Base-by-base conservation (phyloP, 2,329 filamentous ascomycete species). In the Fusarium decemcellulare region DNA sequence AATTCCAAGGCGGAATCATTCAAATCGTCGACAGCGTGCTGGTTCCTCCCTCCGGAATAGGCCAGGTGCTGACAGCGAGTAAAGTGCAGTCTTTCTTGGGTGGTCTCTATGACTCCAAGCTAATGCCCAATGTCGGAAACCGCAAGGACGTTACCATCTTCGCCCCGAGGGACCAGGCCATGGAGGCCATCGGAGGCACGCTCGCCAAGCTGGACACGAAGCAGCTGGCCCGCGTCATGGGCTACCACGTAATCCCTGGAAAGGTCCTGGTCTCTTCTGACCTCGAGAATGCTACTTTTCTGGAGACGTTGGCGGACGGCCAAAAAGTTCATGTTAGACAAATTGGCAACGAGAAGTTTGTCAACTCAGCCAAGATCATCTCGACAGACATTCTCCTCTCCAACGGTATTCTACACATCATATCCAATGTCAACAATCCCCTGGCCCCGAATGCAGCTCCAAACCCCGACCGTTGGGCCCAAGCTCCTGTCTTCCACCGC, bases 241-340 rank as follows among this genome's bases (percentile, higher is more conserved):
- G 83, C 29, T 93, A 93, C 79, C 91, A 93, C 76, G 83, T 92
- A 54, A 79, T 93, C 46, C 83, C 84, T n/a, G 83, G 81, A 55
- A 80, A 81, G 8, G 83, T 90, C 2, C 77, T 84, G 3, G 89
- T 89, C 74, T 87, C 85, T 16, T 78, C 81, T 2, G 63, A 72
- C 39, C 76, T 85, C 16, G 68, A 81, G 80, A 57, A 77, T 62
- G 66, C 72, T 47, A 59, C 74, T 8, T 61, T 60, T 5, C 68
- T 80, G 14, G n/a, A 58, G 2, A 84, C 83, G 0, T 76, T 87
- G 2, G 66, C 66, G 23, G 60, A 60, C 36, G 68, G 72, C 30
- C 65, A 82, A 14, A 76, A 77, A 1, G 71, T 87, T 27, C 77
- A 73, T 23, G 73, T 85, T 15, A 77, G 79, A 12, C 79, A 81